Conservation (phyloP, 2,329 filamentous ascomycete genomes). For the Aspergillus luchuensis region DNA sequence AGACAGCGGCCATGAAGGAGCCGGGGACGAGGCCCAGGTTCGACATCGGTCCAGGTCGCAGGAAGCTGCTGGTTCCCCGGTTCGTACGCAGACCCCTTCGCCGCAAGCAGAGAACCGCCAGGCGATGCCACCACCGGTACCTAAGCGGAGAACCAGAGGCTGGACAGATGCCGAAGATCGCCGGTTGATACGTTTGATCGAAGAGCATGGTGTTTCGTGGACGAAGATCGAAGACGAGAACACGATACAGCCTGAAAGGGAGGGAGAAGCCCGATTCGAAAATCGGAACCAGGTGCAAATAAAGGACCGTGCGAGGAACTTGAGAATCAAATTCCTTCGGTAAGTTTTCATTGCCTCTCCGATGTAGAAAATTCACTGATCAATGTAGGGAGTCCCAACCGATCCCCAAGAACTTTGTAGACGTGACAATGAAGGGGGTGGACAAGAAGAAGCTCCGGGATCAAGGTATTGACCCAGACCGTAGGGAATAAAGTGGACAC, state of each 20-base stretch:
- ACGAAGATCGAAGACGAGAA: conserved; percentile 46
- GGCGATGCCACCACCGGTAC: neutral
- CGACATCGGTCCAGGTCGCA: neutral
- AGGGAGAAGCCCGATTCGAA: conserved; percentile 36
- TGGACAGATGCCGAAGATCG: conserved; percentile 46
- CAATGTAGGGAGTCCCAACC: conserved; percentile 28
- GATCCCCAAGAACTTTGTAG: conserved; percentile 49
- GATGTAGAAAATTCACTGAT: neutral
- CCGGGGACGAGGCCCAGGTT: conserved; percentile 9
- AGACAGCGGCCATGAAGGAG: neutral
- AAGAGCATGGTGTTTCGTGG: conserved; percentile 50
- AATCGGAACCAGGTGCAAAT: conserved; percentile 55
- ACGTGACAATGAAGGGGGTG: conserved; percentile 40
- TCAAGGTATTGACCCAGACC: conserved; percentile 12
- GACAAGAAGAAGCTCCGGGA: conserved; percentile 17
- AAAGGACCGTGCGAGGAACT: conserved; percentile 58
- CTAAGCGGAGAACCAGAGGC: conserved; percentile 10
- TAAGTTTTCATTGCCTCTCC: neutral
- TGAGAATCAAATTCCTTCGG: conserved; percentile 43
- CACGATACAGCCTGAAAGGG: conserved; percentile 26
- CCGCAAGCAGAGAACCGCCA: neutral
- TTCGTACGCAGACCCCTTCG: neutral
- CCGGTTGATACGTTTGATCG: conserved; percentile 54
- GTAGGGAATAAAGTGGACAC: neutral
- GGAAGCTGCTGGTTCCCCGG: neutral